phyloP scores from a whole-genome alignment of 2,329 filamentous ascomycete species.

The Diaporthe citrichinensis region DNA sequence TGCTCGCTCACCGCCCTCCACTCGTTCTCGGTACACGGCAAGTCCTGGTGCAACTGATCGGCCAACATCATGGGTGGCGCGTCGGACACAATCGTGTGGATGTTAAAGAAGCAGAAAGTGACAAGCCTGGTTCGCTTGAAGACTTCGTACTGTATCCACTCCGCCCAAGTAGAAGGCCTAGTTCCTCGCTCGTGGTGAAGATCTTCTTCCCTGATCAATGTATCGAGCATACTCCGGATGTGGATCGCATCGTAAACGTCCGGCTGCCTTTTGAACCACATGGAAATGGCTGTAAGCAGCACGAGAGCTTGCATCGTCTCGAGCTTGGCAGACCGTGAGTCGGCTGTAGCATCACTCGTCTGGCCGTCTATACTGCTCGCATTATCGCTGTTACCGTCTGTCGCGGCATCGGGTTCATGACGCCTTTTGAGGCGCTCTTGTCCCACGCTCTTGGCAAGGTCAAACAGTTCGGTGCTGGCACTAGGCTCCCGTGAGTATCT shows the following conservation, averaged over 20 bases:
- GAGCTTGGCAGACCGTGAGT: not conserved
- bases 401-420: not conserved
- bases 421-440: not conserved
- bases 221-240: not conserved
- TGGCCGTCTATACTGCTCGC: not conserved
- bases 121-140: constrained; percentile 7
- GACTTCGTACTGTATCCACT: not conserved
- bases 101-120: not conserved
- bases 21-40: constrained; percentile 4
- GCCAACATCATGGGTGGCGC: constrained; percentile 3
- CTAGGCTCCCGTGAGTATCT: constrained; percentile 1
- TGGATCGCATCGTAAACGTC: not conserved
- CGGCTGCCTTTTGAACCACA: constrained; percentile 1
- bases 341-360: not conserved
- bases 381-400: not conserved
- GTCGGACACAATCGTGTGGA: not conserved
- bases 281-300: not conserved
- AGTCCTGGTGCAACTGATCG: not conserved
- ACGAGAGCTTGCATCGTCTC: not conserved
- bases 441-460: not conserved
- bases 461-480: not conserved
- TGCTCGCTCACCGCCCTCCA: not conserved
- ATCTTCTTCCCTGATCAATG: not conserved
- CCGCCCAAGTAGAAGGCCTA: not conserved
- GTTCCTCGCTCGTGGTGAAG: not conserved